Conservation (phyloP, 2,329 filamentous ascomycete genomes). For the Lecanicillium sp. region DNA sequence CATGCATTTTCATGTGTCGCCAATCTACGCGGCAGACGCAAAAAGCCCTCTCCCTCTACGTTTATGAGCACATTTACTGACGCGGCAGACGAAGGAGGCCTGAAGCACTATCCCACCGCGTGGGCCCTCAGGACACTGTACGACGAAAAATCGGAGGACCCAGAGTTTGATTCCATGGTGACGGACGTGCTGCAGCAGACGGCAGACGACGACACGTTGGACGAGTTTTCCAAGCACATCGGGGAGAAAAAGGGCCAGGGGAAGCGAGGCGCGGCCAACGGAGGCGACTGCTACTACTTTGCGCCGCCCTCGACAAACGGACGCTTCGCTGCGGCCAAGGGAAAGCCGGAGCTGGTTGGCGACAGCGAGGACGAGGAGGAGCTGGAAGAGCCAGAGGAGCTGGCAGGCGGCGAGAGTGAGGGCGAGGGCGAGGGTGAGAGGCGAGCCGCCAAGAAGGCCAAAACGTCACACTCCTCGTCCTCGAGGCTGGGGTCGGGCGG, state of each 20-base stretch:
- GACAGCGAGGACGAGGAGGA: conserved; percentile 31
- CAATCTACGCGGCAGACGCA: no score
- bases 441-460: conserved; percentile 33
- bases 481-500: not conserved
- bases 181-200: conserved; percentile 53
- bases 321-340: conserved; percentile 37
- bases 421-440: conserved; percentile 15
- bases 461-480: conserved; percentile 20
- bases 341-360: conserved; percentile 39
- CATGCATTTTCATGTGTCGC: no score
- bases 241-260: conserved; percentile 52
- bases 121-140: conserved; percentile 56
- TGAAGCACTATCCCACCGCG: conserved; percentile 53
- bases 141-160: conserved; percentile 48
- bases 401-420: not conserved
- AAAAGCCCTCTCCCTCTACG: not conserved
- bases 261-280: conserved; percentile 45
- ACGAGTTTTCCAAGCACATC: conserved; percentile 46
- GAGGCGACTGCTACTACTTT: conserved; percentile 49
- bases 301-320: conserved; percentile 40
- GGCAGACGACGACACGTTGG: conserved; percentile 45
- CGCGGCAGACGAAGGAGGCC: conserved; percentile 51
- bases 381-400: conserved; percentile 18
- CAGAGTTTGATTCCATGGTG: conserved; percentile 49
- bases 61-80: conserved; percentile 49